phyloP scores from a whole-genome alignment of 805 yeast genomes.

The Lipomyces starkeyi region DNA sequence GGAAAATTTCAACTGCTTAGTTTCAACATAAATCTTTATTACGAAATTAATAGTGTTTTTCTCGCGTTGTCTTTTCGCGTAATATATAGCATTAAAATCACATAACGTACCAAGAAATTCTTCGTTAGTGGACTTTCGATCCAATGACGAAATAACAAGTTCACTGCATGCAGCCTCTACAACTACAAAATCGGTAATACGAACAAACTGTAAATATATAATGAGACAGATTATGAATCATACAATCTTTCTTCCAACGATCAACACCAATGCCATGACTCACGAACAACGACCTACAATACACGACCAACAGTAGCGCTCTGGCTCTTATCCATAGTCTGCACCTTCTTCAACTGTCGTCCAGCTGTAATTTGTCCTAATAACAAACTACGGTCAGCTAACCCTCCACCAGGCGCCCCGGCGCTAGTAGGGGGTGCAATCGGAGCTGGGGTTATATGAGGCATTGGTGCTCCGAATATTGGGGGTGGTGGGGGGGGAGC shows the following conservation, averaged over 20 bases:
- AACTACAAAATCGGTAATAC: not conserved
- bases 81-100: no score
- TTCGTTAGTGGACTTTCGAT: no score
- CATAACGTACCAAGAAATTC: no score
- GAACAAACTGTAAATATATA: not conserved
- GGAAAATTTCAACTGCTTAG: no score
- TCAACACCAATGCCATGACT: not conserved
- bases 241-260: not conserved
- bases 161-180: not conserved
- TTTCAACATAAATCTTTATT: no score
- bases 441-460: conserved; percentile 48
- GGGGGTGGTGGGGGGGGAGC: conserved; percentile 53
- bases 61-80: no score
- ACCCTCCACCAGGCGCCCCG: conserved; percentile 45
- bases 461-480: conserved; percentile 44
- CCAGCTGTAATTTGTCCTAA: conserved; percentile 66
- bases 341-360: conserved; percentile 56
- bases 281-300: conserved; percentile 6
- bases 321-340: conserved; percentile 39
- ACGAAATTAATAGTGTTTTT: no score
- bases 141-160: not conserved
- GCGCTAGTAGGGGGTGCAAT: conserved; percentile 45
- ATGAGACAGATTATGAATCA: not conserved
- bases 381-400: conserved; percentile 55
- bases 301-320: conserved; percentile 41